Conservation (phyloP, 2,329 filamentous ascomycete species). For the Cytospora leucostoma region DNA sequence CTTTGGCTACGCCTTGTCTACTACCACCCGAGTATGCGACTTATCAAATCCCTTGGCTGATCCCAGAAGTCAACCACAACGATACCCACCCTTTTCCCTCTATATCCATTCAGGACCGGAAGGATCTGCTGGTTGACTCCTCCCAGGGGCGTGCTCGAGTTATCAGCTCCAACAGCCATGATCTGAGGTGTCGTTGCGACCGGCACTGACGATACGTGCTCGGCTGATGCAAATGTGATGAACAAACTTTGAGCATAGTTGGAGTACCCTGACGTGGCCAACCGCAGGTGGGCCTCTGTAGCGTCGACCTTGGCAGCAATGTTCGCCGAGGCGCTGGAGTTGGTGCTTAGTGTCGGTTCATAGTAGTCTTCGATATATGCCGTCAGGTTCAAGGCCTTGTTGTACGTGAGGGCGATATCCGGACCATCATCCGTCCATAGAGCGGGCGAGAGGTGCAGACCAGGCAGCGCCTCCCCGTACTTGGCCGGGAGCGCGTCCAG, state of each 20-base stretch:
- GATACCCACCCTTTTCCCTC: slow-evolving; percentile 50
- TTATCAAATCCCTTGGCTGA: slow-evolving; percentile 43
- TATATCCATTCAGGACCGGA: slow-evolving; percentile 38
- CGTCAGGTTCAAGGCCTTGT: slow-evolving; percentile 38
- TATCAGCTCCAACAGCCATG: slow-evolving; percentile 48
- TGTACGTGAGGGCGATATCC: slow-evolving; percentile 46
- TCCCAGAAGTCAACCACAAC: slow-evolving; percentile 56
- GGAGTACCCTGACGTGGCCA: slow-evolving; percentile 39
- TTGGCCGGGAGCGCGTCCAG: slow-evolving; percentile 40
- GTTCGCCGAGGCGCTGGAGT: slow-evolving; percentile 39
- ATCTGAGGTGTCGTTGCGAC: slow-evolving; percentile 43
- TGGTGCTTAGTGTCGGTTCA: slow-evolving; percentile 36
- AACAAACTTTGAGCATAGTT: slow-evolving; percentile 38
- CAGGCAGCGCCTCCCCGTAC: slow-evolving; percentile 43
- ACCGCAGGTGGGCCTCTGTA: slow-evolving; percentile 41
- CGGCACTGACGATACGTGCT: slow-evolving; percentile 42
- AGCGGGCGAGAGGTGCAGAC: slow-evolving; percentile 47
- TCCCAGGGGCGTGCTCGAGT: slow-evolving; percentile 39
- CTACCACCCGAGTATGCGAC: slow-evolving; percentile 37
- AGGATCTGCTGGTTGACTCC: slow-evolving; percentile 49
- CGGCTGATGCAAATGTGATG: slow-evolving; percentile 50
- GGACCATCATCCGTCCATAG: slow-evolving; percentile 47
- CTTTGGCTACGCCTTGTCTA: not conserved
- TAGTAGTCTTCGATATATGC: slow-evolving; percentile 55
- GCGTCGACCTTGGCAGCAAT: slow-evolving; percentile 49